These are phyloP conservation scores for Schwanniomyces vanrijiae DNA, from an alignment of 805 yeast genomes.

Conservation along the genomic window DNA sequence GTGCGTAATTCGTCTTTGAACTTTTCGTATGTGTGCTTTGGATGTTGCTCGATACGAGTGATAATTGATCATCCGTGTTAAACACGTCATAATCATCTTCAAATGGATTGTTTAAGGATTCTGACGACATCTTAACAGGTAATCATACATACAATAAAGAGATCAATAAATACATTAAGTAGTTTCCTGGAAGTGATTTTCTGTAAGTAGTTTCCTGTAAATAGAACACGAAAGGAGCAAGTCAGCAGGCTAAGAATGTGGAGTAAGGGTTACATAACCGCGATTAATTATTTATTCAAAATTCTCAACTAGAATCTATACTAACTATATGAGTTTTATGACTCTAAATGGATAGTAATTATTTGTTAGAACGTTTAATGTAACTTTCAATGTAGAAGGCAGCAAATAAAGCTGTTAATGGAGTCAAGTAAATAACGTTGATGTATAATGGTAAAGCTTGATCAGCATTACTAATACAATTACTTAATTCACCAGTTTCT, in stretches of 20 bases:
- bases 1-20: background rate
- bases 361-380: slow-evolving; percentile 22
- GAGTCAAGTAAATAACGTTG: slow-evolving; percentile 65
- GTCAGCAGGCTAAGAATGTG: background rate
- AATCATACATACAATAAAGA: too few relatives aligned
- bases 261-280: slow-evolving; percentile 2
- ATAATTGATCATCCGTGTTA: background rate
- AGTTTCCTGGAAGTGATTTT: background rate
- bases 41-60: background rate
- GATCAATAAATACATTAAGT: too few relatives aligned
- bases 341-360: background rate
- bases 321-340: background rate
- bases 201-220: background rate
- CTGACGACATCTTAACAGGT: background rate
- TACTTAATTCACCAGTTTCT: slow-evolving; percentile 29
- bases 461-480: slow-evolving; percentile 57
- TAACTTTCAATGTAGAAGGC: slow-evolving; percentile 65
- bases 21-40: slow-evolving; percentile 2
- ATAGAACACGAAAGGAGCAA: background rate
- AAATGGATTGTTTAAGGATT: slow-evolving; percentile 4
- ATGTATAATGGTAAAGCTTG: slow-evolving; percentile 62
- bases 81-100: slow-evolving; percentile 2
- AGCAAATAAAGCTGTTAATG: slow-evolving; percentile 64
- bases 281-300: background rate
- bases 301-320: background rate